Evolutionary conservation across 2,329 filamentous ascomycete species (phyloP).

Genomic region (Didymellaceae sp.): DNA sequence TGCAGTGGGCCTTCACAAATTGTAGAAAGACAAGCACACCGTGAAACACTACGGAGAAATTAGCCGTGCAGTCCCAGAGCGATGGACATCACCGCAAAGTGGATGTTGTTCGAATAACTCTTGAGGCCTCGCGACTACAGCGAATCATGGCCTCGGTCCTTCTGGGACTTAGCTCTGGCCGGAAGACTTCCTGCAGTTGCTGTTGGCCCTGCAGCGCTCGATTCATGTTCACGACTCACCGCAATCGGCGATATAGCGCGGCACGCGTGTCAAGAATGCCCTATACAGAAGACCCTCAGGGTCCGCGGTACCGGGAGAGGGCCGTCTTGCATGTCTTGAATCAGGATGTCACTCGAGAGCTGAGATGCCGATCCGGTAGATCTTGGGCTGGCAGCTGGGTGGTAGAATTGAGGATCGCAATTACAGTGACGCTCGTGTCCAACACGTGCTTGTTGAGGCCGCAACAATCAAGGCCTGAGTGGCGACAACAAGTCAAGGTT

Average conservation of each 20-base stretch:
- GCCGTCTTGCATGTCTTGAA: slow-evolving; percentile 16
- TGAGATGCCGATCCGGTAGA: slow-evolving; percentile 32
- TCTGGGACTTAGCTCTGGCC: slow-evolving; percentile 1
- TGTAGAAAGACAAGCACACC: slow-evolving; percentile 4
- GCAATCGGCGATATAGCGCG: slow-evolving; percentile 17
- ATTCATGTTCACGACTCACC: slow-evolving; percentile 12
- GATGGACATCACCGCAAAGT: slow-evolving; percentile 3
- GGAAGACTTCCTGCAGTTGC: slow-evolving; percentile 6
- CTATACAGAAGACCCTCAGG: slow-evolving; percentile 12
- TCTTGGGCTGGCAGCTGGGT: slow-evolving; percentile 30
- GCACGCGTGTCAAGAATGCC: slow-evolving; percentile 16
- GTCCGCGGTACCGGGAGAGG: slow-evolving; percentile 29
- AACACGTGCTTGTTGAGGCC: slow-evolving; percentile 16
- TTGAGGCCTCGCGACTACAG: not conserved
- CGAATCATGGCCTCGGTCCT: slow-evolving; percentile 18
- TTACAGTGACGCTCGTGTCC: slow-evolving; percentile 15
- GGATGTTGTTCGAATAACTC: slow-evolving; percentile 4
- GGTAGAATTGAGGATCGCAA: slow-evolving; percentile 35
- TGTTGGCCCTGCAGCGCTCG: slow-evolving; percentile 9
- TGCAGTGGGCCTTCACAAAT: slow-evolving; percentile 13
- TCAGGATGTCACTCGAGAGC: slow-evolving; percentile 18
- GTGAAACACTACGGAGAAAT: slow-evolving; percentile 18
- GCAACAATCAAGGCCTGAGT: slow-evolving; percentile 3
- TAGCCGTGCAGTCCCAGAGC: slow-evolving; percentile 16
- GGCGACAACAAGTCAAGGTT: slow-evolving; percentile 18